Evolutionary conservation across 768 basidiomycete genomes (phyloP), one percentile per base, ranked within the genome.

Genomic region (Austroboletus festivus): DNA sequence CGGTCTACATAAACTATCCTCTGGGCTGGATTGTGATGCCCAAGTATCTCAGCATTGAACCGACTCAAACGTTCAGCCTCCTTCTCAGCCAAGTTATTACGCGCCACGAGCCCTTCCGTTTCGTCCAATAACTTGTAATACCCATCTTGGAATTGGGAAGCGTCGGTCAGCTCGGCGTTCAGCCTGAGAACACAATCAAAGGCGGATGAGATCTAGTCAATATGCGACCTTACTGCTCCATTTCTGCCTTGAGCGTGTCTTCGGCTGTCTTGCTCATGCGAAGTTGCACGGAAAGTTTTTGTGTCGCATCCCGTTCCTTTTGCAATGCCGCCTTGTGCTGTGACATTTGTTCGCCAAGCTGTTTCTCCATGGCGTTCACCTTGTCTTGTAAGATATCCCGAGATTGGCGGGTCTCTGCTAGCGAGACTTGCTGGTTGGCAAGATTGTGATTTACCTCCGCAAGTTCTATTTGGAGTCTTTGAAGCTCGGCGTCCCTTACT

Each of bases 1-100:
- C 83, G 77, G 50, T 94, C 93, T 15, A 96, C 82, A 56, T 95
- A 94, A 64, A 83, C 73, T 58, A 96, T 92, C 50, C 83, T 80
- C 66, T 95, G 93, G 2, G 82, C 81, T 9, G 89, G 87, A 60
- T 94, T 93, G 28, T 78, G 76, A 61, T 94, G 92, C 0, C 89
- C 82, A 16, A 93, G 70, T 49, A 95, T 86, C 62, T 93, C 83
- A 1, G 89, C 87, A 54, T 94, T 94, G 70, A 91, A 86, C 58
- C 75, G 77, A 55, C 86, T 83, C 37, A 95, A 75, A n/a, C 75
- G 71, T 33, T 78, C 73, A 0, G 86, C 82, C 63, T 95, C 93
- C 35, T 83, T 83, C 59, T 93, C 85, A 7, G 89, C 89, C 30
- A 93, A 73, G 26, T 82, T 77, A 55, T 92, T 89, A 11, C 85